phyloP scores from a whole-genome alignment of 83 land plant species.

The Picea abies region DNA sequence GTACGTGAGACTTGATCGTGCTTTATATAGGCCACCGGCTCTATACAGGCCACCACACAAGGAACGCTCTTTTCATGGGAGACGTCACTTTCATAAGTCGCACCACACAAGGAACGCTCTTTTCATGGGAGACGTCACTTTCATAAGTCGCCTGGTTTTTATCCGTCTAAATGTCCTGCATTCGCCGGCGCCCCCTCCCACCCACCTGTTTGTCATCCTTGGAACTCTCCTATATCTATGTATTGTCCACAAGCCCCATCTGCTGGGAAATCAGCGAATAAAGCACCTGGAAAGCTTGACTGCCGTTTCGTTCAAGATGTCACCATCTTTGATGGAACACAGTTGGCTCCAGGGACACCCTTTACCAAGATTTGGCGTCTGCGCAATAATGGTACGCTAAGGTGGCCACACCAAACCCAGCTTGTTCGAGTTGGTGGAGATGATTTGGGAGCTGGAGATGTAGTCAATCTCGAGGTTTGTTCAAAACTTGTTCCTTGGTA shows the following conservation, averaged over 20 bases:
- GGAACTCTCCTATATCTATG: too few relatives aligned
- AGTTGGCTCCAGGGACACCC: constrained; percentile 53
- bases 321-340: constrained; percentile 62
- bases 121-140: constrained; percentile 14
- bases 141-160: neutral
- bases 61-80: constrained; percentile 10
- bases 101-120: constrained; percentile 6
- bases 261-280: neutral
- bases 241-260: neutral
- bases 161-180: neutral
- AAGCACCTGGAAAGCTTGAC: constrained; percentile 35
- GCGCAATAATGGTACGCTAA: constrained; percentile 55
- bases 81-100: constrained; percentile 14
- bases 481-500: neutral
- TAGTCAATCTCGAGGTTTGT: constrained; percentile 53
- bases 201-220: too few relatives aligned
- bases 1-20: constrained; percentile 61
- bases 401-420: constrained; percentile 57
- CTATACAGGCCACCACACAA: constrained; percentile 3
- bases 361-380: constrained; percentile 82
- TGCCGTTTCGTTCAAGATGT: constrained; percentile 73
- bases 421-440: constrained; percentile 75
- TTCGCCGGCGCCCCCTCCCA: too few relatives aligned
- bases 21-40: constrained; percentile 35
- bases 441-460: constrained; percentile 27